Evolutionary conservation across 148 eudicot species (phyloP).

Genomic region (Hydrangea macrophylla): DNA sequence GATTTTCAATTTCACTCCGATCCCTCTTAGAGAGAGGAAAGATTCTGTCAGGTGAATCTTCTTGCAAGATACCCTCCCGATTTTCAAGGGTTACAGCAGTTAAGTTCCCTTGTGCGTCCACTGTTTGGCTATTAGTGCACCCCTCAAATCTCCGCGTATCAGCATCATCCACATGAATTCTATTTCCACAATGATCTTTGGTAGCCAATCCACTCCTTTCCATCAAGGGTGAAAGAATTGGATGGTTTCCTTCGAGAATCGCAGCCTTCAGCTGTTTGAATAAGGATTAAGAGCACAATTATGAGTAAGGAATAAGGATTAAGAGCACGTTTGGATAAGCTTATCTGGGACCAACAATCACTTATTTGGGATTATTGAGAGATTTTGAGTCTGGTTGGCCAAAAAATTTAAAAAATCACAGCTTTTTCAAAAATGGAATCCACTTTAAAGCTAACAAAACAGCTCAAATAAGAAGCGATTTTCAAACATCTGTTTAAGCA

Average conservation of each 20-base stretch:
- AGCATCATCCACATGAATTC: slow-evolving; percentile 17
- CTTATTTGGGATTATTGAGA: too few relatives aligned
- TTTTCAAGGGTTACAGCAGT: slow-evolving; percentile 14
- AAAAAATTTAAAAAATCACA: too few relatives aligned
- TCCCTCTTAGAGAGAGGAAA: slow-evolving; percentile 26
- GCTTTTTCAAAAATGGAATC: too few relatives aligned
- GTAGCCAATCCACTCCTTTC: slow-evolving; percentile 38
- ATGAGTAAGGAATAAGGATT: neutral
- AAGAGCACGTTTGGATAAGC: too few relatives aligned
- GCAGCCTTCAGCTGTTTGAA: slow-evolving; percentile 60
- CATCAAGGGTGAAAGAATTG: slow-evolving; percentile 38
- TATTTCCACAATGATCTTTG: slow-evolving; percentile 13
- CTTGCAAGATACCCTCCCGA: slow-evolving; percentile 10
- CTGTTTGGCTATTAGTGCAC: neutral
- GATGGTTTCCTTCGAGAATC: slow-evolving; percentile 40
- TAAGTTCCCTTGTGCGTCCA: slow-evolving; percentile 13
- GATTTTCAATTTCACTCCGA: slow-evolving; percentile 15
- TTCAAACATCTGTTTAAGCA: too few relatives aligned
- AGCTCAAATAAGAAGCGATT: too few relatives aligned
- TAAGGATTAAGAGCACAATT: neutral
- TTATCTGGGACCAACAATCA: too few relatives aligned
- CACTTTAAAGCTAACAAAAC: too few relatives aligned
- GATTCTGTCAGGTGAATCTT: slow-evolving; percentile 12
- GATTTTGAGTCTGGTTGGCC: too few relatives aligned
- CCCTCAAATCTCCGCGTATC: slow-evolving; percentile 14